Evolutionary conservation across 1,284 basidiomycete genomes (phyloP).

Genomic region (Ustilago curta): DNA sequence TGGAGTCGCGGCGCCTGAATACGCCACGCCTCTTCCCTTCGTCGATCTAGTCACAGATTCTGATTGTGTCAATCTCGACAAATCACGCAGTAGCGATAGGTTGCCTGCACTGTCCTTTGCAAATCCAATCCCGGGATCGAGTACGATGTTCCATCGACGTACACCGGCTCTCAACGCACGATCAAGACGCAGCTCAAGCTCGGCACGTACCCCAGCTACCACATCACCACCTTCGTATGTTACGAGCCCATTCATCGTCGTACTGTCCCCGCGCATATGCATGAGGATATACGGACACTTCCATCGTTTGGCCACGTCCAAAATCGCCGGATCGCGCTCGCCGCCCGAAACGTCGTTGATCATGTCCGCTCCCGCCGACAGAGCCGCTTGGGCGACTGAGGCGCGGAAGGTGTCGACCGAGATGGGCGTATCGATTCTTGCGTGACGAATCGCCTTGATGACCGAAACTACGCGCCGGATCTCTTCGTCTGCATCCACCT

Average conservation of each 20-base stretch:
- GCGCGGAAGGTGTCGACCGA: constrained; percentile 94
- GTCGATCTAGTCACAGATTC: constrained; percentile 34
- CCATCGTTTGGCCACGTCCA: constrained; percentile 74
- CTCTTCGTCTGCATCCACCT: constrained; percentile 76
- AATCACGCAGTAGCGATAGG: constrained; percentile 73
- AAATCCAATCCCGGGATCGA: constrained; percentile 95
- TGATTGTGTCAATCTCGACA: constrained; percentile 31
- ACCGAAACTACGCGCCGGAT: constrained; percentile 75
- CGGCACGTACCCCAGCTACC: constrained; percentile 78
- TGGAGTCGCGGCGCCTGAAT: constrained; percentile 31
- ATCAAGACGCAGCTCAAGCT: constrained; percentile 80
- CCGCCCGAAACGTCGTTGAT: constrained; percentile 95
- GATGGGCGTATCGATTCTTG: constrained; percentile 74
- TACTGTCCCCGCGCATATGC: constrained; percentile 87
- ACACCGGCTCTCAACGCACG: constrained; percentile 82
- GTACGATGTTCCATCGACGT: constrained; percentile 87
- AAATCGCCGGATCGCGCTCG: constrained; percentile 74
- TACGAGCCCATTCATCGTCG: constrained; percentile 71
- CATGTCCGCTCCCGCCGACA: constrained; percentile 87
- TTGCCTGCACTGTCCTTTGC: constrained; percentile 87
- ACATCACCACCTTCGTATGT: constrained; percentile 78
- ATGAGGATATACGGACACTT: constrained; percentile 80
- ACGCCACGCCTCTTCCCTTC: constrained; percentile 30
- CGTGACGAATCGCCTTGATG: constrained; percentile 67
- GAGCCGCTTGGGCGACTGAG: constrained; percentile 80